Conservation (phyloP, 148 eudicot genomes). For the Rhododendron mucronatum region DNA sequence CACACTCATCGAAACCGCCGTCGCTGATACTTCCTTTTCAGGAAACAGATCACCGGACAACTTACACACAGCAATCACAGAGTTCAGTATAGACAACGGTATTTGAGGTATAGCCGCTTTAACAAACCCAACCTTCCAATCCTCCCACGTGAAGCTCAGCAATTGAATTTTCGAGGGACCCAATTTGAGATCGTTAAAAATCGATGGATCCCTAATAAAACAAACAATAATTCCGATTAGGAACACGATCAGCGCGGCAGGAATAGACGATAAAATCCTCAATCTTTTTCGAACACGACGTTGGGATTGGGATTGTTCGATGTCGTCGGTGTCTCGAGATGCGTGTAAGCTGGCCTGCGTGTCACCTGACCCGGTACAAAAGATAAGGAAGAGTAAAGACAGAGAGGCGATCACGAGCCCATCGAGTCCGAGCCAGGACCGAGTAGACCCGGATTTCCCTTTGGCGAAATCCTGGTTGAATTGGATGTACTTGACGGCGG, state of each 20-base stretch:
- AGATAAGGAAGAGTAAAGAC: conserved; percentile 27
- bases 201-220: conserved; percentile 49
- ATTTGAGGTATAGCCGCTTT: conserved; percentile 53
- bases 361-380: conserved; percentile 43
- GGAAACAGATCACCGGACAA: conserved; percentile 47
- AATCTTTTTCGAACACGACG: conserved; percentile 19
- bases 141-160: conserved; percentile 42
- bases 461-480: conserved; percentile 45
- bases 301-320: neutral
- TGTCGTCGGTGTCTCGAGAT: neutral
- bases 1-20: conserved; percentile 45
- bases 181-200: conserved; percentile 22
- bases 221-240: conserved; percentile 32
- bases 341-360: neutral
- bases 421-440: conserved; percentile 50
- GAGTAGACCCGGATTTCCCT: conserved; percentile 28
- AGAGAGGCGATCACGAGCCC: conserved; percentile 35
- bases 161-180: conserved; percentile 43
- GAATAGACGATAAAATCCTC: conserved; percentile 30
- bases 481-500: conserved; percentile 57
- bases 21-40: conserved; percentile 30
- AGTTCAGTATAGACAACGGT: conserved; percentile 43
- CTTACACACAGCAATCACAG: conserved; percentile 56
- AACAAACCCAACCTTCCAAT: conserved; percentile 43
- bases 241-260: conserved; percentile 43